Conservation (phyloP, 208 protist genomes). For the Kentomonas sorsogonicus region DNA sequence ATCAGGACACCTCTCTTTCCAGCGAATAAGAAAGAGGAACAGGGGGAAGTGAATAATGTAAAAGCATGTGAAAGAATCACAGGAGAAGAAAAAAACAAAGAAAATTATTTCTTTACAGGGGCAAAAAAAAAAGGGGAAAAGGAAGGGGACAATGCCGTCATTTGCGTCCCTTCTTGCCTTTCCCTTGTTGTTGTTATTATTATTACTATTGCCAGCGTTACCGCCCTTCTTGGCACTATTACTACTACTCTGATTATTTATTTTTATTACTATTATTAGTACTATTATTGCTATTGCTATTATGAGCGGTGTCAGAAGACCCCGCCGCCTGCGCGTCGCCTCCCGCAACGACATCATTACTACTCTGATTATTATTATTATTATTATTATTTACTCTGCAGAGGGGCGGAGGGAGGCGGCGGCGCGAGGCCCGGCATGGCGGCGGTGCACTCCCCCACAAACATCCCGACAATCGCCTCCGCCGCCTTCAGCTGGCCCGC, state of each 20-base stretch:
- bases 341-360: too few relatives aligned
- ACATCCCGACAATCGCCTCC: conserved; percentile 55
- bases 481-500: conserved; percentile 57
- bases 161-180: too few relatives aligned
- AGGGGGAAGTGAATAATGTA: not conserved
- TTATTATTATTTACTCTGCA: conserved; percentile 2
- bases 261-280: conserved; percentile 2
- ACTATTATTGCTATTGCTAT: conserved; percentile 6
- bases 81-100: not conserved
- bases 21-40: not conserved
- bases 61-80: not conserved
- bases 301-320: too few relatives aligned
- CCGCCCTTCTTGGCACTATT: not conserved
- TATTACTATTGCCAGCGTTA: not conserved
- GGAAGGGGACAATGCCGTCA: too few relatives aligned
- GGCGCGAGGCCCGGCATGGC: conserved; percentile 13
- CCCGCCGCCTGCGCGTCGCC: too few relatives aligned
- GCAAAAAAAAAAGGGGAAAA: not conserved
- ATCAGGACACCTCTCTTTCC: too few relatives aligned
- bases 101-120: not conserved
- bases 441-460: conserved; percentile 49
- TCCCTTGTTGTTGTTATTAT: conserved; percentile 4
- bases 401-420: not conserved
- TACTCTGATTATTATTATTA: not conserved
- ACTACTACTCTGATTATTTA: not conserved